A percentile compares a stretch with the other conserved stretches of the same genome.
Evolutionary conservation across 1,139 yeast genomes (phyloP).

Genomic region (Spencermartinsiella ligniputridi): DNA sequence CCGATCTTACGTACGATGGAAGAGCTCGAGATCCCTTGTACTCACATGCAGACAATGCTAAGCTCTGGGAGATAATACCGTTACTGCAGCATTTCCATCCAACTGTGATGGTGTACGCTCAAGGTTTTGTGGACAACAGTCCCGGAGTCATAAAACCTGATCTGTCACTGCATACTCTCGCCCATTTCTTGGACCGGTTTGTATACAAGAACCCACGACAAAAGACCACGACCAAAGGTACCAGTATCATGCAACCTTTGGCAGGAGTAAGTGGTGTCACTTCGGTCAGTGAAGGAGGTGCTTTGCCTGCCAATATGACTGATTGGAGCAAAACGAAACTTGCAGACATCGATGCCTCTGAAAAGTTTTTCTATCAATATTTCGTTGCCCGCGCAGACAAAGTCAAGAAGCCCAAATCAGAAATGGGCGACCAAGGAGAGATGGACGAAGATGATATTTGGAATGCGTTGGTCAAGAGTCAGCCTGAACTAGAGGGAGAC

Average conservation of each 20-base stretch:
- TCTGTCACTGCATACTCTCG: constrained; percentile 76
- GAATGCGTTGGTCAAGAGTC: constrained; percentile 81
- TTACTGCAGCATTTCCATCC: constrained; percentile 88
- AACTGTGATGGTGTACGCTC: constrained; percentile 78
- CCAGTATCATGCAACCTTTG: constrained; percentile 95
- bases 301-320: constrained; percentile 70
- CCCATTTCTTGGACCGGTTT: constrained; percentile 91
- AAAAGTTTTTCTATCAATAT: constrained; percentile 83
- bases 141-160: constrained; percentile 67
- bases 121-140: constrained; percentile 44
- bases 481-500: constrained; percentile 73
- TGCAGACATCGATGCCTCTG: constrained; percentile 77
- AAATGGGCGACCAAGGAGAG: constrained; percentile 36
- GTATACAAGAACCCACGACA: constrained; percentile 91
- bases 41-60: constrained; percentile 75
- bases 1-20: constrained; percentile 59
- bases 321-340: constrained; percentile 73
- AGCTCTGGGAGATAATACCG: constrained; percentile 80
- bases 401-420: constrained; percentile 18
- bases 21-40: constrained; percentile 86
- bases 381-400: constrained; percentile 60
- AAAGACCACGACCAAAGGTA: constrained; percentile 66
- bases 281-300: constrained; percentile 38
- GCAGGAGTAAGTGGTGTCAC: constrained; percentile 83
- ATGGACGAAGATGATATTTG: constrained; percentile 77